phyloP scores from a whole-genome alignment of 2,329 filamentous ascomycete species.

The Dactylellina drechsleri region DNA sequence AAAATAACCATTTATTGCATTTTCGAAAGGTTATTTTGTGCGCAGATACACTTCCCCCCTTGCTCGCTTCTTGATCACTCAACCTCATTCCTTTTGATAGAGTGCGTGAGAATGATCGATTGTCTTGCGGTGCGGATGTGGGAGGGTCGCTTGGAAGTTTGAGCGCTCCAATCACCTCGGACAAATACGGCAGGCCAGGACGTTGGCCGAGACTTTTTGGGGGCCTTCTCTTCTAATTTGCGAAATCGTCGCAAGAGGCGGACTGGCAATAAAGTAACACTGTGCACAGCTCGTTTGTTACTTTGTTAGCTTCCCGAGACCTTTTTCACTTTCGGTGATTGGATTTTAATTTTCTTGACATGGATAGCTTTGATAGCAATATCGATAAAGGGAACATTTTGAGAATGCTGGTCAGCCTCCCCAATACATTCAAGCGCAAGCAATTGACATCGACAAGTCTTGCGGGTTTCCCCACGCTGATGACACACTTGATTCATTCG shows the following conservation, averaged over 20 bases:
- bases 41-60: constrained; percentile 14
- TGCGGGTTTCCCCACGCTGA: constrained; percentile 42
- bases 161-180: constrained; percentile 37
- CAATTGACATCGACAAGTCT: constrained; percentile 15
- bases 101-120: neutral
- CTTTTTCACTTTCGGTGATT: no score
- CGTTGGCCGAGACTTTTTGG: constrained; percentile 9
- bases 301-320: constrained; percentile 4
- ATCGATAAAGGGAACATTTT: constrained; percentile 41
- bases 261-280: constrained; percentile 38
- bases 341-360: constrained; percentile 11
- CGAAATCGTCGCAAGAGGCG: constrained; percentile 20
- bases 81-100: constrained; percentile 28
- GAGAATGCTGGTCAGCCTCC: constrained; percentile 18
- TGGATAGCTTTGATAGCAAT: constrained; percentile 45
- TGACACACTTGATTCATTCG: constrained; percentile 40
- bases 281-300: constrained; percentile 28
- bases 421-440: no score
- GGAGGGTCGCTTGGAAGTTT: constrained; percentile 30
- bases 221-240: constrained; percentile 26
- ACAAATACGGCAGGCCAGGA: constrained; percentile 47
- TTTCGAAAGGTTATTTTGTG: constrained; percentile 49
- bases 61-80: constrained; percentile 49
- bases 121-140: constrained; percentile 6
- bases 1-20: constrained; percentile 31